Base-by-base conservation (phyloP, 2,329 filamentous ascomycete genomes). In the Zymoseptoria tritici region DNA sequence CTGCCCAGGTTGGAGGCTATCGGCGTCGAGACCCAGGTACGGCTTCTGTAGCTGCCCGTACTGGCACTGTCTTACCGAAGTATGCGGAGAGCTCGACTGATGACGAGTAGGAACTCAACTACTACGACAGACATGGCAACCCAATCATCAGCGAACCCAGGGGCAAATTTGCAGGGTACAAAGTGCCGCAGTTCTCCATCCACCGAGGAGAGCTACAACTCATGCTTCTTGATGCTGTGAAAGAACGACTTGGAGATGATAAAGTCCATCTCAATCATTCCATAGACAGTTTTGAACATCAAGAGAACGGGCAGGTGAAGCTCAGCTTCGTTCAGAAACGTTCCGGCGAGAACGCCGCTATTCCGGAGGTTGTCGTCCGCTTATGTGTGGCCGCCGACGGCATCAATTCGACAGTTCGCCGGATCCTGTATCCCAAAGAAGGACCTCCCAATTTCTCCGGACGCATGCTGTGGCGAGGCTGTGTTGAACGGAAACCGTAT, bases 171-270 rank as follows among this genome's bases (percentile, higher is more conserved):
- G 76, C 77, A 1, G 77, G 77, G 9, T 79, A 79, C 61, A 62
- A 66, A 8, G 70, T 79, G 0, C 77, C 77, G 1, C 77, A 79
- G 58, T 76, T 79, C 60, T 75, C 72, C n/a, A 72, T 79, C 1
- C 77, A 79, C 62, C 71, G 77, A 5, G 77, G 77, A 13, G 76
- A 79, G 42, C 74, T 79, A 57, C 77, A 79, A 65, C 76, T 78
- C 65, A 62, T 79, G 46, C 67, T 79, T 4, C 65, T 79, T 21
- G 72, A 75, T 26, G 73, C 76, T 0, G 75, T 77, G 4, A 75
- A 73, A 60, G 73, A 77, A 58, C 70, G 77, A 0, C 56, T 79
- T 0, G 77, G 77, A 2, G 64, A 69, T 8, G 70, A 72, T 2
- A 67, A 70, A 31, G 64, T 79, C n/a, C 72, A 75, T 57, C 69